phyloP scores from a whole-genome alignment of 2,329 filamentous ascomycete species.

The Aureobasidium zeae region DNA sequence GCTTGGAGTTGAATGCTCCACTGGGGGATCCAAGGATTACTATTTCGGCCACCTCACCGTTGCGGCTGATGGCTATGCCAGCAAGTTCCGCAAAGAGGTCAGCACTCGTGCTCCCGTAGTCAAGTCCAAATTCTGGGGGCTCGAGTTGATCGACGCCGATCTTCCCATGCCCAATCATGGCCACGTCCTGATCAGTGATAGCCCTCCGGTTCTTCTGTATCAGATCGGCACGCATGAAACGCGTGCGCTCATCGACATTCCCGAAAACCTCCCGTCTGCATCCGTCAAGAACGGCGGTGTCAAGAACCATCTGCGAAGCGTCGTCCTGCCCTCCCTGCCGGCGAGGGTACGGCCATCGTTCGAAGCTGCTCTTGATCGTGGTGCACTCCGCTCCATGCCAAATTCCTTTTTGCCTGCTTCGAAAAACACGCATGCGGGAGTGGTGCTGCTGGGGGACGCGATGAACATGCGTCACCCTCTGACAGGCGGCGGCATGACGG shows the following conservation, averaged over 20 bases:
- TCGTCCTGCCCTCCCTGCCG: conserved; percentile 71
- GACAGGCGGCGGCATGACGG: conserved; percentile 96
- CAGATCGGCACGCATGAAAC: conserved; percentile 96
- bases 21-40: conserved; percentile 50
- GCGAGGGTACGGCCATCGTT: conserved; percentile 63
- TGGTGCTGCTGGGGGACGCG: conserved; percentile 83
- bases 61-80: conserved; percentile 84
- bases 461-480: conserved; percentile 99
- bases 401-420: conserved; percentile 85
- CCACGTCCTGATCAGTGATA: conserved; percentile 75
- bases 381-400: conserved; percentile 81
- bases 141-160: conserved; percentile 81
- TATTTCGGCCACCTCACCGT: conserved; percentile 88
- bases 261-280: conserved; percentile 65
- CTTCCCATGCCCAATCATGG: conserved; percentile 69
- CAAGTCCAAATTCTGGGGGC: conserved; percentile 82
- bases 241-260: conserved; percentile 79
- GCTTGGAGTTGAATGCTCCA: conserved; percentile 71
- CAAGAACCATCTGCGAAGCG: conserved; percentile 70
- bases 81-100: conserved; percentile 78
- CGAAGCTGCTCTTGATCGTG: conserved; percentile 62
- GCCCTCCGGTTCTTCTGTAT: conserved; percentile 77
- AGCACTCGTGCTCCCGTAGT: conserved; percentile 58
- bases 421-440: conserved; percentile 59
- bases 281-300: conserved; percentile 69